Evolutionary conservation across 495 filamentous ascomycete genomes (phyloP).

Genomic region (Talaromyces liani): DNA sequence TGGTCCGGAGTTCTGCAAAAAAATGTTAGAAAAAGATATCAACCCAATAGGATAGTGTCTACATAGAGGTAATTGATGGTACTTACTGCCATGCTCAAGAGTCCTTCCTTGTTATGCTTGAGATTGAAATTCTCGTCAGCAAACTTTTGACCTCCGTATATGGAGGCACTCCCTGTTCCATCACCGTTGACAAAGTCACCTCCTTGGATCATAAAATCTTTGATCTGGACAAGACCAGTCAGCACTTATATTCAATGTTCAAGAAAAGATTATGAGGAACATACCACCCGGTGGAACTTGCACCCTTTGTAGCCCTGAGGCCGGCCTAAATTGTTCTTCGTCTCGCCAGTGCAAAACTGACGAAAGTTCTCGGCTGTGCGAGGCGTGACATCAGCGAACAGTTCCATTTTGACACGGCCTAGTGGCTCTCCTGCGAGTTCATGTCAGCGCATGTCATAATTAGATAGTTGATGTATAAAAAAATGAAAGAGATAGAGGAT

Average conservation of each 20-base stretch:
- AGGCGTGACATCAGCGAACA: conserved; percentile 78
- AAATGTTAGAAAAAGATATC: background rate
- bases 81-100: conserved; percentile 90
- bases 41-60: background rate
- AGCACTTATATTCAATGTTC: background rate
- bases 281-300: conserved; percentile 90
- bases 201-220: conserved; percentile 95
- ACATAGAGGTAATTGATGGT: background rate
- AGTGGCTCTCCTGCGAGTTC: conserved; percentile 66
- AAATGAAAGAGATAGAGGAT: conserved; percentile 1
- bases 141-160: conserved; percentile 80
- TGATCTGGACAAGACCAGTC: conserved; percentile 52
- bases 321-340: conserved; percentile 68
- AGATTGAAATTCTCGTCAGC: conserved; percentile 83
- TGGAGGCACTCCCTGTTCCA: conserved; percentile 79
- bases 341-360: conserved; percentile 93
- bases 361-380: conserved; percentile 95
- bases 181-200: conserved; percentile 95
- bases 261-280: conserved; percentile 21
- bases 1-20: conserved; percentile 71
- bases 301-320: conserved; percentile 89
- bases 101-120: conserved; percentile 68
- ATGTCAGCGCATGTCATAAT: background rate
- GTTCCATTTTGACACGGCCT: conserved; percentile 88
- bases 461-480: background rate